Percentiles rank a stretch among this genome's conserved stretches.
Conservation (phyloP, 768 basidiomycete genomes). For the Coprinopsis cinerea region DNA sequence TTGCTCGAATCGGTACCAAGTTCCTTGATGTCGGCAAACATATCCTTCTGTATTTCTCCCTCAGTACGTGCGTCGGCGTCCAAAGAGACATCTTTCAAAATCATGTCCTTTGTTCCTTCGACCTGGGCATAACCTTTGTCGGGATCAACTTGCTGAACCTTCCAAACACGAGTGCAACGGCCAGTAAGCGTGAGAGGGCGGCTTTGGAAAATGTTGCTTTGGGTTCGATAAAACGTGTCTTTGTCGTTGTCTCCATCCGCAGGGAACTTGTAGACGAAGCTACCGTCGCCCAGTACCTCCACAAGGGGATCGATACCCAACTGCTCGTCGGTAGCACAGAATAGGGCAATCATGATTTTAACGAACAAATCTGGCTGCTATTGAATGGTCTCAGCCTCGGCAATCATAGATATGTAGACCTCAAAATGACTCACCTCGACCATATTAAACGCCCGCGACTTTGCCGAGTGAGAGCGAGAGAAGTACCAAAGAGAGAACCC, state of each 20-base stretch:
- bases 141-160: neutral
- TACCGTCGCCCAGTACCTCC: neutral
- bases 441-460: constrained; percentile 12
- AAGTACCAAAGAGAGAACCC: constrained; percentile 16
- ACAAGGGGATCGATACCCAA: neutral
- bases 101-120: neutral
- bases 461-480: constrained; percentile 16
- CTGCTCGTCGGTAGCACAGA: neutral
- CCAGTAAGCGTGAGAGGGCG: neutral
- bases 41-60: constrained; percentile 11
- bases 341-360: neutral
- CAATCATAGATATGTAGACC: neutral
- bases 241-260: neutral
- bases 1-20: neutral
- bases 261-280: neutral
- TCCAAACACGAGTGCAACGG: neutral
- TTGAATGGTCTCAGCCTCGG: neutral
- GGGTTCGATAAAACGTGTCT: neutral
- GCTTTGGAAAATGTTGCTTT: neutral
- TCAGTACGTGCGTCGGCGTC: constrained; percentile 9
- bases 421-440: neutral
- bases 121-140: neutral
- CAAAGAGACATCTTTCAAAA: constrained; percentile 17
- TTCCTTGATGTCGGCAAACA: constrained; percentile 10
- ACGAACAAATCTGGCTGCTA: neutral